A percentile compares a stretch with the other conserved stretches of the same genome.
Conservation (phyloP, 2,329 filamentous ascomycete species). For the Scedosporium boydii region DNA sequence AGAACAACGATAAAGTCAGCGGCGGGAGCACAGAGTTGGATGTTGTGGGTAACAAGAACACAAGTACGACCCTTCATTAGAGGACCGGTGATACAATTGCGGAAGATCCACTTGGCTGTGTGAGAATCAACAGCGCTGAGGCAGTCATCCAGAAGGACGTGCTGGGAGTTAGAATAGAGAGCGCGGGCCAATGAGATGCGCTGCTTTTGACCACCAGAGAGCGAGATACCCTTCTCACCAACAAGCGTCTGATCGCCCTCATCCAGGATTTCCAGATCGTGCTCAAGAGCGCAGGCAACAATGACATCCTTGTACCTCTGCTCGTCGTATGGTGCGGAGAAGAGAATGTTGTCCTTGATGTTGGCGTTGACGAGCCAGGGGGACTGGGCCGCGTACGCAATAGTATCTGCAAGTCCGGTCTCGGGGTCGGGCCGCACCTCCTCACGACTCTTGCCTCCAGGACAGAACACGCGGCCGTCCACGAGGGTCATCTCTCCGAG, state of each 20-base stretch:
- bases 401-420: constrained; percentile 80
- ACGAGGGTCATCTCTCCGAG: constrained; percentile 92
- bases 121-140: constrained; percentile 95
- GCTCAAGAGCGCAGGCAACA: constrained; percentile 80
- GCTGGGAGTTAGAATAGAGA: constrained; percentile 88
- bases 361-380: constrained; percentile 95
- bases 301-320: constrained; percentile 81
- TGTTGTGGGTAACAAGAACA: constrained; percentile 91
- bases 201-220: constrained; percentile 96
- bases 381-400: constrained; percentile 94
- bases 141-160: constrained; percentile 88
- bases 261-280: constrained; percentile 86
- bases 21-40: constrained; percentile 73
- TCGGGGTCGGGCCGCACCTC: constrained; percentile 73
- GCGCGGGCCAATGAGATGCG: constrained; percentile 93
- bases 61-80: constrained; percentile 86
- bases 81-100: constrained; percentile 79
- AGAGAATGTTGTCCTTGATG: constrained; percentile 93
- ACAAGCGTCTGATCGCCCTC: constrained; percentile 88
- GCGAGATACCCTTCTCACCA: constrained; percentile 92
- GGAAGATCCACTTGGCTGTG: constrained; percentile 96
- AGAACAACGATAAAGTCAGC: constrained; percentile 76
- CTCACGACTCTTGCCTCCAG: constrained; percentile 76
- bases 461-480: constrained; percentile 71
- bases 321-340: constrained; percentile 71